phyloP scores from a whole-genome alignment of 1,284 basidiomycete genomes.

The Cryptococcus sp. region DNA sequence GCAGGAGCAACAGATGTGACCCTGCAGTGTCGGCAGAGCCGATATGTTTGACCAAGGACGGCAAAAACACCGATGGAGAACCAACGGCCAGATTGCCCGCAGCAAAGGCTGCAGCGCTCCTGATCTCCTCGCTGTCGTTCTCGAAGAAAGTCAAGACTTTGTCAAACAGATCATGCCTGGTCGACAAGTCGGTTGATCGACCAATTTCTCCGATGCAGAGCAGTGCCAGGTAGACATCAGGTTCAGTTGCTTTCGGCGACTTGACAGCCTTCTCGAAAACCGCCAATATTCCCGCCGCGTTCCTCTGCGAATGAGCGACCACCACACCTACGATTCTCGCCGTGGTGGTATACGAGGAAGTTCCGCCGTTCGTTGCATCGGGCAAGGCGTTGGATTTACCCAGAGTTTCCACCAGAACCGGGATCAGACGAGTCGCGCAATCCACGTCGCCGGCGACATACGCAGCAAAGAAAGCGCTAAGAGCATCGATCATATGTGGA shows the following conservation, averaged over 20 bases:
- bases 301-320: slow-evolving; percentile 65
- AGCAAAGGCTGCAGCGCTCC: slow-evolving; percentile 86
- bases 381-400: slow-evolving; percentile 33
- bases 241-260: slow-evolving; percentile 65
- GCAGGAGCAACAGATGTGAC: slow-evolving; percentile 78
- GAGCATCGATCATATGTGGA: slow-evolving; percentile 71
- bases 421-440: slow-evolving; percentile 75
- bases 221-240: slow-evolving; percentile 75
- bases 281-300: slow-evolving; percentile 75
- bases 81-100: slow-evolving; percentile 95
- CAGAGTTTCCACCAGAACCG: slow-evolving; percentile 60
- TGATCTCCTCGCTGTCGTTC: slow-evolving; percentile 76
- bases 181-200: slow-evolving; percentile 78
- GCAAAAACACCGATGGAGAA: slow-evolving; percentile 80
- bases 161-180: slow-evolving; percentile 71
- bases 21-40: slow-evolving; percentile 66
- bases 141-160: slow-evolving; percentile 72
- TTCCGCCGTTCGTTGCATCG: slow-evolving; percentile 47
- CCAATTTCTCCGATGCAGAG: slow-evolving; percentile 88
- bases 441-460: slow-evolving; percentile 80
- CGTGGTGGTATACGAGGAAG: slow-evolving; percentile 62
- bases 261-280: slow-evolving; percentile 77
- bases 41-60: slow-evolving; percentile 78
- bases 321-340: slow-evolving; percentile 81
- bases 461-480: slow-evolving; percentile 75